Conservation (phyloP, 2,329 filamentous ascomycete species). For the Acephala macrosclerotiorum region DNA sequence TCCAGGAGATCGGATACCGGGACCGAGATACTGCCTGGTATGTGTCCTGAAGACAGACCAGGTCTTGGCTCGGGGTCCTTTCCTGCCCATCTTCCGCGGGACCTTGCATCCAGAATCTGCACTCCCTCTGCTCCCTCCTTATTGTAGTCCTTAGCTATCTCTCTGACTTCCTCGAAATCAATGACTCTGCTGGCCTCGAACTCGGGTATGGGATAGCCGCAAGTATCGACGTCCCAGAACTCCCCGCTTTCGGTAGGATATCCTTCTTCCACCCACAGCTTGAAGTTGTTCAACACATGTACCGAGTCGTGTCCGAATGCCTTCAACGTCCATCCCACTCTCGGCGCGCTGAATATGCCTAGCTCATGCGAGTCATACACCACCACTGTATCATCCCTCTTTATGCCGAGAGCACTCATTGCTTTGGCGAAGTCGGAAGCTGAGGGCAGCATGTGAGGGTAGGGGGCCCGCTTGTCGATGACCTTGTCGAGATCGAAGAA, state of each 20-base stretch:
- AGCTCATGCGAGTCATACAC: conserved; percentile 93
- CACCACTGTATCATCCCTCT: conserved; percentile 86
- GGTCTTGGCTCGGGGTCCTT: conserved; percentile 85
- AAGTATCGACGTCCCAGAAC: conserved; percentile 71
- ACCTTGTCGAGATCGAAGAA: conserved; percentile 97
- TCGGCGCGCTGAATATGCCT: conserved; percentile 92
- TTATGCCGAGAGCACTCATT: conserved; percentile 89
- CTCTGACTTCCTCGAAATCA: conserved; percentile 82
- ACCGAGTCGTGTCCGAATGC: conserved; percentile 90
- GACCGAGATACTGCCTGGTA: conserved; percentile 85
- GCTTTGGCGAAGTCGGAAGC: conserved; percentile 82
- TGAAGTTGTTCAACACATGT: conserved; percentile 95
- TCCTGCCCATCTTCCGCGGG: conserved; percentile 81
- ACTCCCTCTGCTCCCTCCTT: conserved; percentile 85
- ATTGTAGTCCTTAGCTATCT: conserved; percentile 76
- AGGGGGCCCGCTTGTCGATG: conserved; percentile 86
- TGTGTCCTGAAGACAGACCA: conserved; percentile 87
- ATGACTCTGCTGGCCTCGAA: conserved; percentile 71
- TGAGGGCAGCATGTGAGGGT: conserved; percentile 95
- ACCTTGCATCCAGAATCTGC: conserved; percentile 89
- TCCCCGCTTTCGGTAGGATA: conserved; percentile 83
- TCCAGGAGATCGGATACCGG: conserved; percentile 84
- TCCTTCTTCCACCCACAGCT: conserved; percentile 87
- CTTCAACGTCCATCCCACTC: conserved; percentile 91
- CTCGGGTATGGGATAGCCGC: conserved; percentile 67